Base-by-base conservation (phyloP, 1,139 yeast genomes). In the Spencermartinsiella ligniputridi region DNA sequence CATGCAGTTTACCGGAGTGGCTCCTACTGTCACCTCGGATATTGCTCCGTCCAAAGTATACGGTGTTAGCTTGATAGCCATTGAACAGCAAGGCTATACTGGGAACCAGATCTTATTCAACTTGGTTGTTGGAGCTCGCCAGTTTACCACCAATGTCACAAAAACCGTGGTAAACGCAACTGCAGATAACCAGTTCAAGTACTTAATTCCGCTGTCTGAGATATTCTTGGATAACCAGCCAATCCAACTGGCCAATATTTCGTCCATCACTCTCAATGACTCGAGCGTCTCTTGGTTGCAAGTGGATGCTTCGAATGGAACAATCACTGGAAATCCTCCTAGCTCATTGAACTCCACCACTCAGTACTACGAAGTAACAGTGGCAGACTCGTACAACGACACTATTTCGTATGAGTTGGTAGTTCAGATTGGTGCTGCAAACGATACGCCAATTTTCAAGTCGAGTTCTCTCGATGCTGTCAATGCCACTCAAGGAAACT, bases 51-150 rank as follows among this genome's bases (percentile, higher is more conserved):
- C 95, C 25, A 73, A 79, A 55, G 70, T 72, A 41, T 92, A 80
- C 61, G 76, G 78, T n/a, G 79, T 94, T 51, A 72, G 79, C 42
- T 74, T 90, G 53, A 78, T 89, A 47, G 97, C 90, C 2, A 71
- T 95, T 2, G 96, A 90, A 58, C 78, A 79, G 57, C 67, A 67
- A 22, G 96, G 95, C 1, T 90, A 66, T 61, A 72, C 95, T 1
- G 92, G 89, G 22, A 82, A 81, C 2, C 79, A 74, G 53, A 81
- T 86, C 1, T 67, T 75, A 35, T 92, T 92, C 68, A 72, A 78
- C 52, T 69, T 92, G 36, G 70, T 83, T 15, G 84, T 92, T 36
- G 97, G 98, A 32, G 96, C 95, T 5, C 97, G 90, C 61, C 82
- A 78, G 52, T 73, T 94, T 52, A 75, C 88, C 39, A 83, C 95